A percentile compares a stretch with the other conserved stretches of the same genome.
Evolutionary conservation across 805 yeast genomes (phyloP).

Genomic region (Starmerella bombi): DNA sequence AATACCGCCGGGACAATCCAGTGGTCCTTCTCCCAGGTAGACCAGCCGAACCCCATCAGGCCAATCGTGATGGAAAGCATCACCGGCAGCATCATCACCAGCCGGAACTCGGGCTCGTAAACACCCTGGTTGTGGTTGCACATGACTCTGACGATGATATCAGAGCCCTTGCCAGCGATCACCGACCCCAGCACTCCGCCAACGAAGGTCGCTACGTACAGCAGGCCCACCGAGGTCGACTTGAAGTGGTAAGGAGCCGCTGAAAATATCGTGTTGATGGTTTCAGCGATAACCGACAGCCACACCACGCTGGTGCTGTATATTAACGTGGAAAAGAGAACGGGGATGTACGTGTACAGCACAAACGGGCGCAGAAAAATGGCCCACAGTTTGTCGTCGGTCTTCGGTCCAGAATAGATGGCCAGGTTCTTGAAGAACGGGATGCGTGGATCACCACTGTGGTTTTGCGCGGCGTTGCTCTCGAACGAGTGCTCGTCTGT

Average conservation of each 20-base stretch:
- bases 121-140: slow-evolving; percentile 38
- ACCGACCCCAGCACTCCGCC: slow-evolving; percentile 48
- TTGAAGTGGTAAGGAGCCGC: slow-evolving; percentile 35
- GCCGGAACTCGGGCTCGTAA: slow-evolving; percentile 51
- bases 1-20: slow-evolving; percentile 50
- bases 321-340: slow-evolving; percentile 39
- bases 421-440: slow-evolving; percentile 30
- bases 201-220: slow-evolving; percentile 42
- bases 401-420: slow-evolving; percentile 38
- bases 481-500: not conserved
- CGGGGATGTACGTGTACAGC: slow-evolving; percentile 37
- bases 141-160: slow-evolving; percentile 35
- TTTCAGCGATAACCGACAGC: slow-evolving; percentile 49
- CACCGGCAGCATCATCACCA: slow-evolving; percentile 42
- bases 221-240: slow-evolving; percentile 37
- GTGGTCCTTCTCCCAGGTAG: slow-evolving; percentile 33
- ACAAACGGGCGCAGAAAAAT: slow-evolving; percentile 43
- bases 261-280: slow-evolving; percentile 39
- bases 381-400: slow-evolving; percentile 41
- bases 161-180: slow-evolving; percentile 40
- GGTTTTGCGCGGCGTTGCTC: not conserved
- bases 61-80: slow-evolving; percentile 36
- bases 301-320: slow-evolving; percentile 49
- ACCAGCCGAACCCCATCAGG: slow-evolving; percentile 53
- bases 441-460: not conserved